These are phyloP conservation scores for Aspergillus niger DNA, from an alignment of 2,329 filamentous ascomycete genomes.

Conservation along the genomic window DNA sequence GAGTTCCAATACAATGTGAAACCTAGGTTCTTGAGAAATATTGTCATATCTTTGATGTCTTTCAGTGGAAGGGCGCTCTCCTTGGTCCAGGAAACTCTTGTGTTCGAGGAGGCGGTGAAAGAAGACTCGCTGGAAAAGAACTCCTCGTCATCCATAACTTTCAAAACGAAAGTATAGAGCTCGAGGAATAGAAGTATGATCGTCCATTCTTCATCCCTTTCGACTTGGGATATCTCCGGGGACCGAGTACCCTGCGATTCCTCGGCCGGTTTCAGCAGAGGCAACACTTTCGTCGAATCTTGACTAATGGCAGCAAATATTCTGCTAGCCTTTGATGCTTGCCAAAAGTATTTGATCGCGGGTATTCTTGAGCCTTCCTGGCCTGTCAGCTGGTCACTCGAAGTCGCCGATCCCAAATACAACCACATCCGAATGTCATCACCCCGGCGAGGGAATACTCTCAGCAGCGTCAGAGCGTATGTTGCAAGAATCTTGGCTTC, in stretches of 20 bases:
- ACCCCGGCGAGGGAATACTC: conserved; percentile 76
- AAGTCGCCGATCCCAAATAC: conserved; percentile 70
- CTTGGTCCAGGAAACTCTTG: conserved; percentile 57
- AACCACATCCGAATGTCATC: conserved; percentile 96
- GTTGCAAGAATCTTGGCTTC: conserved; percentile 76
- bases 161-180: conserved; percentile 87
- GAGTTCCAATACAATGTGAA: conserved; percentile 88
- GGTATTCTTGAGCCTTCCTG: conserved; percentile 52
- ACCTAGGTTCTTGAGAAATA: conserved; percentile 86
- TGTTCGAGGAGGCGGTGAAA: conserved; percentile 47
- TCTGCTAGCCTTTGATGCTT: conserved; percentile 59
- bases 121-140: conserved; percentile 69
- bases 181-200: conserved; percentile 89
- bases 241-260: conserved; percentile 38
- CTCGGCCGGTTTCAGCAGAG: conserved; percentile 55
- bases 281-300: conserved; percentile 61
- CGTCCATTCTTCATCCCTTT: conserved; percentile 74
- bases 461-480: conserved; percentile 81
- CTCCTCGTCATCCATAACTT: conserved; percentile 94
- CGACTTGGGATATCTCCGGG: conserved; percentile 30
- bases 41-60: conserved; percentile 73
- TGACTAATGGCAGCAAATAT: conserved; percentile 60
- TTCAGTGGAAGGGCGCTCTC: conserved; percentile 69
- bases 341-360: conserved; percentile 84
- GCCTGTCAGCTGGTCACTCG: conserved; percentile 35